A percentile compares a stretch with the other conserved stretches of the same genome.
phyloP scores from a whole-genome alignment of 2,329 filamentous ascomycete genomes.

The Xylariaceae sp. region DNA sequence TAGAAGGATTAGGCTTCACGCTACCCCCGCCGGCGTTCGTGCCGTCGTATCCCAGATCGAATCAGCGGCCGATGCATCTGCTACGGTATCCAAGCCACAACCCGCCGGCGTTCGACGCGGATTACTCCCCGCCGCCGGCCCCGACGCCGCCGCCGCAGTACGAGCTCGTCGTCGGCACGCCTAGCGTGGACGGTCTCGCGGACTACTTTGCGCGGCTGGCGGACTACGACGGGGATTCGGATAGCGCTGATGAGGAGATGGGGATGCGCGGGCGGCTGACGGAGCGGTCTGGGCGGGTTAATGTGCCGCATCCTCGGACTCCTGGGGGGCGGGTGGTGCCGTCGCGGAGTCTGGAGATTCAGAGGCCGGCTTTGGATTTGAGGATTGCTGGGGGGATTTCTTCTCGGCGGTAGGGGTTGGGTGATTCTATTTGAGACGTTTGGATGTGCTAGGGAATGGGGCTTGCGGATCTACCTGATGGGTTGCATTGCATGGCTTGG shows the following conservation, averaged over 20 bases:
- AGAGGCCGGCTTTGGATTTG: conserved; percentile 38
- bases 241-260: conserved; percentile 34
- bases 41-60: conserved; percentile 30
- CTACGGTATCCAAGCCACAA: conserved; percentile 81
- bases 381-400: too few species aligned
- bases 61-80: conserved; percentile 71
- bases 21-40: conserved; percentile 57
- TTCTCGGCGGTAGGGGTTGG: conserved; percentile 27
- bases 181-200: conserved; percentile 65
- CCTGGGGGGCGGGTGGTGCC: conserved; percentile 50
- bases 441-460: too few species aligned
- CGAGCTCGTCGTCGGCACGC: conserved; percentile 68
- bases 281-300: conserved; percentile 52
- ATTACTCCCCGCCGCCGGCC: conserved; percentile 65
- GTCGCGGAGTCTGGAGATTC: conserved; percentile 54
- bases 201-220: conserved; percentile 84
- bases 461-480: too few species aligned
- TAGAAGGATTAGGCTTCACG: conserved; percentile 34
- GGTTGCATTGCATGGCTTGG: too few species aligned
- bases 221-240: conserved; percentile 55
- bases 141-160: conserved; percentile 80
- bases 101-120: conserved; percentile 80
- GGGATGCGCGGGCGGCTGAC: conserved; percentile 40
- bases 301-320: conserved; percentile 54
- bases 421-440: too few species aligned